Evolutionary conservation across 1,139 yeast species (phyloP).

Genomic region (Lodderomyces parapsilosis): DNA sequence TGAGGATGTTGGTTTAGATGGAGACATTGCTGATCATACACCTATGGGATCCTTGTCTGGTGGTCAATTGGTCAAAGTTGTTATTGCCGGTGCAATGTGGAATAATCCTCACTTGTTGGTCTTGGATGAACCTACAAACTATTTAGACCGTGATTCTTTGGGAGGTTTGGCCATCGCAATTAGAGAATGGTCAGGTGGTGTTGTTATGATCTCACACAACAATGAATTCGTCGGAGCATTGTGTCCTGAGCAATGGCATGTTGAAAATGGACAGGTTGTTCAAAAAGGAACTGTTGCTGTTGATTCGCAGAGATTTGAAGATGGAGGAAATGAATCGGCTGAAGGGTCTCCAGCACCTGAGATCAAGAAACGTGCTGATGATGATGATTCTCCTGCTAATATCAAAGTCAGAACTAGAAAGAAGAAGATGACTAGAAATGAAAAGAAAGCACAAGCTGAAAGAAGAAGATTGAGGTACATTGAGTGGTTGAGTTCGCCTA

Average conservation of each 20-base stretch:
- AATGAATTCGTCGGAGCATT: slow-evolving; percentile 95
- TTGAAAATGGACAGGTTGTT: slow-evolving; percentile 86
- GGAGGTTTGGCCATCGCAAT: slow-evolving; percentile 98
- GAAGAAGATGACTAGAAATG: slow-evolving; percentile 97
- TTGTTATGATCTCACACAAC: slow-evolving; percentile 97
- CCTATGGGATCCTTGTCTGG: slow-evolving; percentile 96
- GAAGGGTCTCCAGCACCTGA: slow-evolving; percentile 23
- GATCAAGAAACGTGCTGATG: slow-evolving; percentile 51
- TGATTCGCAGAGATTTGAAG: slow-evolving; percentile 79
- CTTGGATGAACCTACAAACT: slow-evolving; percentile 91
- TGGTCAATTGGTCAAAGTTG: slow-evolving; percentile 97
- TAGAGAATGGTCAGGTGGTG: slow-evolving; percentile 98
- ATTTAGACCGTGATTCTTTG: slow-evolving; percentile 93
- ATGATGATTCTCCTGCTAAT: slow-evolving; percentile 92
- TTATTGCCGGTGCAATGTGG: slow-evolving; percentile 99
- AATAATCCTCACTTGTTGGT: slow-evolving; percentile 98
- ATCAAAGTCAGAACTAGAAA: slow-evolving; percentile 88
- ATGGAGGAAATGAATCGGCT: slow-evolving; percentile 45
- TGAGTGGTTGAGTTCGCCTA: slow-evolving; percentile 94
- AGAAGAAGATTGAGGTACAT: slow-evolving; percentile 92
- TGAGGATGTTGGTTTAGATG: slow-evolving; percentile 95
- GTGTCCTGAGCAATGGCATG: slow-evolving; percentile 98
- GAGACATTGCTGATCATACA: slow-evolving; percentile 97
- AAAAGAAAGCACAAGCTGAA: slow-evolving; percentile 85
- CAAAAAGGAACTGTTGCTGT: slow-evolving; percentile 79